Base-by-base conservation (phyloP, 257 asterid genomes). In the Salvia hispanica region DNA sequence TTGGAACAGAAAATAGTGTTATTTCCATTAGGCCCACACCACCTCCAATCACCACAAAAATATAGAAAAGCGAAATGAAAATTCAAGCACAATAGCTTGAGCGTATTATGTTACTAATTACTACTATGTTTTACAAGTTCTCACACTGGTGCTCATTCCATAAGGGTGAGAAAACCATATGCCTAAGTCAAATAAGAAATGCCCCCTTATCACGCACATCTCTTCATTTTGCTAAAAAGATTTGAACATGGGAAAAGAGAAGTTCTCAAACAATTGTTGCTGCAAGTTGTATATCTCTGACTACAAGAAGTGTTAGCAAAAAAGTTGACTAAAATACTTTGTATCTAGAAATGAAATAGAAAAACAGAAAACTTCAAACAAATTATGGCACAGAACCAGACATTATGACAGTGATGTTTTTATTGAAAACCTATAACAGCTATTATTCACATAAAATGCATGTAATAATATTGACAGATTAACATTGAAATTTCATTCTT, bases 1-100 rank as follows among this genome's bases (percentile, higher is more conserved):
- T 58, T 16, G 36, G 36, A 64, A 77, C 53, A 12, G 14, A 68
- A 67, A 60, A 1, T 31, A 63, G 68, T 34, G 12, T 39, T 5
- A 7, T 6, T 39, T 39, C 43, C 2, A 7, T 39, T 39, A 39
- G 40, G 9, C 43, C 43, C 43, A 39, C 43, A 39, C 43, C 43
- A 39, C 43, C 43, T 39, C 43, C 43, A 39, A 39, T 8, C 43
- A 1, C 9, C 43, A 5, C 43, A 39, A 39, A 39, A 39, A 39
- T 6, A 39, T 10, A 7, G 43, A 39, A 2, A 39, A 39, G 43
- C 43, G 43, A 39, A 43, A 31, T 58, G 15, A 13, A 11, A 45
- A 11, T 3, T 5, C 5, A 45, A 45, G 50, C 50, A 45, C 50
- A 45, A 15, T 45, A 3, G 9, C 15, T 11, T 12, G 15, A 45